Evolutionary conservation across 108 stramenopile genomes (phyloP).

Genomic region (Cyclotella baltica): DNA sequence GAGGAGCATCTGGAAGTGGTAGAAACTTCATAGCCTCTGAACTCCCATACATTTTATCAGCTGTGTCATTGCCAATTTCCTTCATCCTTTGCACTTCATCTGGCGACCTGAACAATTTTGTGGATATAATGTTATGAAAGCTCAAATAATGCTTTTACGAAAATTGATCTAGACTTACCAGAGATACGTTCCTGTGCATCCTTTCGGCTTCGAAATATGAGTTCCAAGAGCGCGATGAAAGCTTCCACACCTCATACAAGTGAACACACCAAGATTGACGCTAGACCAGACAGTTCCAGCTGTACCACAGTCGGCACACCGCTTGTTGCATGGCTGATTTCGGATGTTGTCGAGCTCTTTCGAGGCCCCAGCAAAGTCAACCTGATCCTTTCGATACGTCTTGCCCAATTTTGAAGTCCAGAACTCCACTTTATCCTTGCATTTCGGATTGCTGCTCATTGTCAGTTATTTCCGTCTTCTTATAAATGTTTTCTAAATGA

Average conservation of each 20-base stretch:
- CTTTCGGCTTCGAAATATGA: conserved; percentile 73
- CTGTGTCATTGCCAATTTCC: conserved; percentile 35
- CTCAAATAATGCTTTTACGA: not conserved
- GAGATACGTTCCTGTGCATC: conserved; percentile 47
- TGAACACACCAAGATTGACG: conserved; percentile 67
- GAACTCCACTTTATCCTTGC: conserved; percentile 19
- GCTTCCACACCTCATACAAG: conserved; percentile 81
- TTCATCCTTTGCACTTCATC: conserved; percentile 52
- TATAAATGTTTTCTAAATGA: no score
- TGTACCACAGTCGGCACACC: conserved; percentile 53
- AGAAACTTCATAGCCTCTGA: conserved; percentile 4
- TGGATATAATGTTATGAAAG: not conserved
- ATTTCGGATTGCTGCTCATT: no score
- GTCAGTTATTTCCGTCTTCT: no score
- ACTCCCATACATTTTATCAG: conserved; percentile 27
- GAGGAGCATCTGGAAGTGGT: conserved; percentile 15
- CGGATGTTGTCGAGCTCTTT: conserved; percentile 33
- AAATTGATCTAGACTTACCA: conserved; percentile 10
- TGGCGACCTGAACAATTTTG: conserved; percentile 27
- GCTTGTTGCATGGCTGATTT: conserved; percentile 34
- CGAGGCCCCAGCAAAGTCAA: conserved; percentile 19
- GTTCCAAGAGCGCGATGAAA: conserved; percentile 83
- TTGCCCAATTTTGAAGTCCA: conserved; percentile 56
- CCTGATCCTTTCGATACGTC: conserved; percentile 33
- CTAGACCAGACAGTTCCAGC: conserved; percentile 41